Base-by-base conservation (phyloP, 306 rosid species). In the Leucaena leucocephala region DNA sequence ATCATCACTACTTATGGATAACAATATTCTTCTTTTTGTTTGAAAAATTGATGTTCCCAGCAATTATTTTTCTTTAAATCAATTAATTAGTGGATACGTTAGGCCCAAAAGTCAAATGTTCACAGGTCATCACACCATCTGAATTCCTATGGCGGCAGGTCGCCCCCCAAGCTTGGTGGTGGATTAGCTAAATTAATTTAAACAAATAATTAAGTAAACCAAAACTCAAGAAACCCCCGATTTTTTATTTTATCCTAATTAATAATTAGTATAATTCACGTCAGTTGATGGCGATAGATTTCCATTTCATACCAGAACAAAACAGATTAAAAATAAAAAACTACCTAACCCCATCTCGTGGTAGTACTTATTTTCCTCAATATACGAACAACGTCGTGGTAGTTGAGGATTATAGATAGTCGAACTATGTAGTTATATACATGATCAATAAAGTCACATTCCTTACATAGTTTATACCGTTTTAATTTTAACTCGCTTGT, bases 101-200 rank as follows among this genome's bases (percentile, higher is more conserved):
- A 12, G 73, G n/a, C 55, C 73, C 49, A 22, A 44, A 68, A 68
- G 73, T 68, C 73, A 68, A 68, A 8, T 67, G 52, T 67, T 34
- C 14, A 17, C n/a, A 44, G 27, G n/a, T 67, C n/a, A 65, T 7
- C 70, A 12, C 38, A 66, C 52, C 54, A 19, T 68, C 49, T n/a
- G 11, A 59, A 39, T 68, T 40, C 10, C 44, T 5, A 68, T 6
- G 34, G 55, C 55, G 73, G 55, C 72, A 68, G 72, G 52, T 68
- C 72, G 52, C 38, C 36, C 4, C 27, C 36, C 5, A 49, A 61
- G 64, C 39, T 42, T 21, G 5, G 52, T 21, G 5, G 52, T 43
- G 72, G 72, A 68, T 68, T 43, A 43, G 54, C 72, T 42, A 42
- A 68, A 68, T 68, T 68, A 39, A 66, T 12, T 0, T 39, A 8